Base-by-base conservation (phyloP, 768 basidiomycete genomes). In the Peribolospora baueri region DNA sequence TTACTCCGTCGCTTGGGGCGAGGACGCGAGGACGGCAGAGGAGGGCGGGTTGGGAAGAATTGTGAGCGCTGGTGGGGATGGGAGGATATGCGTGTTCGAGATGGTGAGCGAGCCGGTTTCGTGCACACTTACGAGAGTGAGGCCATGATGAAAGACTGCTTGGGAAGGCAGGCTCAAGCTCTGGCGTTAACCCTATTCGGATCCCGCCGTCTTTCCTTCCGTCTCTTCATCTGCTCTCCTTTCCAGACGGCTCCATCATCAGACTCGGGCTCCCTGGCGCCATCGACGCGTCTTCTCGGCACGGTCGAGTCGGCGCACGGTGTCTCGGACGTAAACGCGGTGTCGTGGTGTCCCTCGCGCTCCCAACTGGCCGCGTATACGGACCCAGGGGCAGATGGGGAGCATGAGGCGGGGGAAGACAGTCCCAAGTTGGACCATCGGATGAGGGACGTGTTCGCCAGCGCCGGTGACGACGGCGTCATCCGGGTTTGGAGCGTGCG, bases 11-110 rank as follows among this genome's bases (percentile, higher is more conserved):
- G 76, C 76, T 54, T 90, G 84, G 84, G 71, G 74, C 37, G 58
- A 25, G 74, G 78, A 6, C 64, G 66, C 48, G 64, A 67, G 42
- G 62, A 56, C 2, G n/a, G 42, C 14, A 52, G 52, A n/a, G 62
- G 54, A 59, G 7, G 62, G 60, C 6, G 65, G 66, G 49, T 66
- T 88, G 4, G 91, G 91, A 0, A 81, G 87, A 76, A 65, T 97
- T 8, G 86, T 84, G 0, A 84, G 79, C 54, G 77, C 77, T 2
- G 86, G 86, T 0, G 78, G 85, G 0, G 93, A 98, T 64, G 93
- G 90, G 1, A 70, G 69, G 48, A 74, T 97, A 46, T 75, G 81
- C 38, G 69, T 97, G 5, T 91, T 84, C 81, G 77, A 83, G 57
- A 68, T 95, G 41, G 65, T 58, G 53, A 54, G 51, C 53, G 1